These are phyloP conservation scores for Osmanthus fragrans DNA, from an alignment of 257 asterid genomes.

Conservation along the genomic window DNA sequence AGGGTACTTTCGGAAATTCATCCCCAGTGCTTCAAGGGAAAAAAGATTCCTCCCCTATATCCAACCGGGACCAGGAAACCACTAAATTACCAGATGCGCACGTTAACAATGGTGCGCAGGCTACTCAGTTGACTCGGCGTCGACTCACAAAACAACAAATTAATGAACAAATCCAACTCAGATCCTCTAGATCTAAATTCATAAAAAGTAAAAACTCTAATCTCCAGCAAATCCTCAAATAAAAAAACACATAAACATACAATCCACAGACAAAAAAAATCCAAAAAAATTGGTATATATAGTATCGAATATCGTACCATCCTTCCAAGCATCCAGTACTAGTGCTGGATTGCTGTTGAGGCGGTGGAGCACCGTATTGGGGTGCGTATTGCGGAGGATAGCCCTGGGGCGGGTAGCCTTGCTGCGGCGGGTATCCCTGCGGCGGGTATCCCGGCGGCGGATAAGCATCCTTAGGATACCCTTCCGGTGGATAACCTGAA, in stretches of 20 bases:
- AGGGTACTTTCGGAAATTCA: not conserved
- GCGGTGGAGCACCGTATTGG: slow-evolving; percentile 57
- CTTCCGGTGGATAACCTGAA: slow-evolving; percentile 74
- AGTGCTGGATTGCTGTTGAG: slow-evolving; percentile 41
- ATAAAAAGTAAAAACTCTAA: not conserved
- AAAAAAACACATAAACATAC: not conserved
- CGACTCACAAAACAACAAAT: slow-evolving; percentile 13
- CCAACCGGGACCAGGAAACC: not conserved
- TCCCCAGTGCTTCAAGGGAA: too few species aligned
- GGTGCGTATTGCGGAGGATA: slow-evolving; percentile 72
- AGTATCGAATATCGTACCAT: slow-evolving; percentile 39
- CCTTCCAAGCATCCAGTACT: slow-evolving; percentile 56
- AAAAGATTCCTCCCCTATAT: not conserved
- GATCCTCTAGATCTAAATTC: slow-evolving; percentile 35
- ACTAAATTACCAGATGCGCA: not conserved
- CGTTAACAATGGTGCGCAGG: not conserved
- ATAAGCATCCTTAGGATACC: slow-evolving; percentile 72
- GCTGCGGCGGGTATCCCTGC: slow-evolving; percentile 62
- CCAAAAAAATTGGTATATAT: not conserved
- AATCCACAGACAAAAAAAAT: not conserved
- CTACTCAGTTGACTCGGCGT: slow-evolving; percentile 24
- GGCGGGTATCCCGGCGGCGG: slow-evolving; percentile 78
- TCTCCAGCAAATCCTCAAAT: not conserved
- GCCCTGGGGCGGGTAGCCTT: slow-evolving; percentile 50
- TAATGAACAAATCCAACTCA: not conserved